Evolutionary conservation across 2,329 filamentous ascomycete species (phyloP), one percentile per base, ranked within the genome.

Genomic region (Septoria petroselini): DNA sequence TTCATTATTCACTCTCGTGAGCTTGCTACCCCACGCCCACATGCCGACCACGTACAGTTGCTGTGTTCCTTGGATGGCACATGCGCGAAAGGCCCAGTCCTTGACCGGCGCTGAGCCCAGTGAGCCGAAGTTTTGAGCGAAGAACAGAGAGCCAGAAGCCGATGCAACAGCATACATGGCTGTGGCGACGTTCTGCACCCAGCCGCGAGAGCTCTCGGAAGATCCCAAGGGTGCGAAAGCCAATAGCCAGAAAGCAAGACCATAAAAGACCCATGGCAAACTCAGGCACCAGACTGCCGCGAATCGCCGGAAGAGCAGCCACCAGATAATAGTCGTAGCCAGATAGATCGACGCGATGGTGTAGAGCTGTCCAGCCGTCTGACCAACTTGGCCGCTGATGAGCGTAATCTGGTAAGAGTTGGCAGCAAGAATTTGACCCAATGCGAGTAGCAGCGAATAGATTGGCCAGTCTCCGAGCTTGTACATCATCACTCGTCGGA

Each of bases 361-460:
- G 65, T 85, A 85, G 0, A 85, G 70, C 59, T 82, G 79, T 25
- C 70, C 65, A 3, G 81, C 78, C 1, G 76, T 75, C 62, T 84
- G 74, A 48, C 79, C 81, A 15, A 81, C 72, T 58, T 82, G 76
- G 14, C 82, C 83, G 0, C 80, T 82, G 15, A 86, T 72, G n/a
- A 86, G 72, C 0, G 81, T 83, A 61, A 85, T 80, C 62, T 85
- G 83, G 66, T 84, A 84, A 0, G 80, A 84, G 65, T 83, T 84
- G 49, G 80, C 79, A 1, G 82, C 79, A 41, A 84, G 78, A 53
- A 84, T 79, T 59, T 84, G 81, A 17, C 79, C 78, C 29, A 83
- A 71, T 7, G 80, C 80, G 14, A 84, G 73, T 39, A 84, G 71
- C 53, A 84, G 73, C 3, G 79, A 76, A 63, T 84, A 84, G 5